phyloP scores from a whole-genome alignment of 768 basidiomycete genomes.

The Ephemerocybe angulata region DNA sequence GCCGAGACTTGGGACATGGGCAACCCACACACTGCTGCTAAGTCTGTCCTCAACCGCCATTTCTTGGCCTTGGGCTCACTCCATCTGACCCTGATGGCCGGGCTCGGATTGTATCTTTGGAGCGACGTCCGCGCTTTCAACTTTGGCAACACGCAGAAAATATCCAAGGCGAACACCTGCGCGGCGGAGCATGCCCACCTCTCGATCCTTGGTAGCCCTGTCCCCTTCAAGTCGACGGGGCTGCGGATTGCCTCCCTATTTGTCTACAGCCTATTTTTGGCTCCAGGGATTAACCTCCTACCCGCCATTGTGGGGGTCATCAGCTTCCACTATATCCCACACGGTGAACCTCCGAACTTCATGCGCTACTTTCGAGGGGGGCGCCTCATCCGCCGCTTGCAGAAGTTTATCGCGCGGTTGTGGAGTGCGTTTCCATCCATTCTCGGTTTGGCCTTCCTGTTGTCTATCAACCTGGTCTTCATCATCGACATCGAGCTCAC shows the following conservation, averaged over 20 bases:
- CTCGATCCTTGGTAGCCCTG: neutral
- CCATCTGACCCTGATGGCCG: conserved; percentile 10
- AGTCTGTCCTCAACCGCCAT: neutral
- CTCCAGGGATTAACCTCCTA: conserved; percentile 1
- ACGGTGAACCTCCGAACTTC: neutral
- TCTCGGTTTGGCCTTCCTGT: conserved; percentile 8
- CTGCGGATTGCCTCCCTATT: neutral
- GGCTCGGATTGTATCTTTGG: conserved; percentile 12
- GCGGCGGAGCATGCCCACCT: neutral
- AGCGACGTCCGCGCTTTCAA: neutral
- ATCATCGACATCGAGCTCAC: conserved; percentile 17
- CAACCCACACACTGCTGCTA: neutral
- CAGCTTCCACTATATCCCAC: neutral
- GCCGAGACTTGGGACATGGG: neutral
- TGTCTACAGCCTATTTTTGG: neutral
- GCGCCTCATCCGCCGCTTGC: neutral
- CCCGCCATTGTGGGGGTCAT: neutral
- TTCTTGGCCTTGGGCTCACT: neutral
- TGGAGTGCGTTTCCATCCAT: neutral
- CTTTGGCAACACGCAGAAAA: neutral
- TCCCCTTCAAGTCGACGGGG: neutral
- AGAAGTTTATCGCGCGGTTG: neutral
- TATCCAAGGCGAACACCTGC: neutral
- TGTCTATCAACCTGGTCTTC: conserved; percentile 17
- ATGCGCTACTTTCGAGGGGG: neutral